These are phyloP conservation scores for Coniochaeta sp. DNA, from an alignment of 2,329 filamentous ascomycete genomes.

Conservation along the genomic window DNA sequence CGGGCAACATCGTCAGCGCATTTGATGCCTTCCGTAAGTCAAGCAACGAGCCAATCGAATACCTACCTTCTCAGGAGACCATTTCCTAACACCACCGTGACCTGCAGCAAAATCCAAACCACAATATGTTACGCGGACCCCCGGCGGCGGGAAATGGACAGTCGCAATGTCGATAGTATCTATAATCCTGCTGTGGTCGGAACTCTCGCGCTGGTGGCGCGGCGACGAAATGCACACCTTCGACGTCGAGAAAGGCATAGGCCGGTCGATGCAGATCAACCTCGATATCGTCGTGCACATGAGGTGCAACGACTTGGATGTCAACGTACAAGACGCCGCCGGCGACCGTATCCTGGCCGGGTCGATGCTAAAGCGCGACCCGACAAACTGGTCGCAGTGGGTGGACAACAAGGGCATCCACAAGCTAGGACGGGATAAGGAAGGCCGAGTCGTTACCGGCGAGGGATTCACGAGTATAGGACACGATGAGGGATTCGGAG, in stretches of 20 bases:
- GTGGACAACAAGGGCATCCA: constrained; percentile 61
- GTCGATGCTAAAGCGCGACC: constrained; percentile 63
- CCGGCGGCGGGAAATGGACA: constrained; percentile 90
- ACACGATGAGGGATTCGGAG: constrained; percentile 60
- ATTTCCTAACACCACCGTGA: constrained; percentile 12
- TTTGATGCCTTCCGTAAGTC: constrained; percentile 94
- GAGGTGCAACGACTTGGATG: constrained; percentile 79
- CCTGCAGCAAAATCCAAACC: constrained; percentile 83
- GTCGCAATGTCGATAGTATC: constrained; percentile 72
- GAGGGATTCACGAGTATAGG: constrained; percentile 46
- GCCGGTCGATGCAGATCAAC: constrained; percentile 86
- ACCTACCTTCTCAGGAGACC: background rate
- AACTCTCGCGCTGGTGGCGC: constrained; percentile 75
- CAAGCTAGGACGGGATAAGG: constrained; percentile 45
- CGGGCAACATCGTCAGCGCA: constrained; percentile 63
- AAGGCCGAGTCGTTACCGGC: constrained; percentile 48
- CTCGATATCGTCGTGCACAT: constrained; percentile 88
- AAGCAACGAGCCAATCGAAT: background rate
- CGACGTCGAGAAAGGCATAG: constrained; percentile 85
- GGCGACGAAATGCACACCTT: constrained; percentile 85
- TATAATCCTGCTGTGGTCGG: constrained; percentile 66
- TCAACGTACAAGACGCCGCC: constrained; percentile 94
- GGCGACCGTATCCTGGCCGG: constrained; percentile 87
- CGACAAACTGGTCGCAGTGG: constrained; percentile 80
- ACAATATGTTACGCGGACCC: constrained; percentile 78